Evolutionary conservation across 768 basidiomycete genomes (phyloP).

Genomic region (Russula emetica): DNA sequence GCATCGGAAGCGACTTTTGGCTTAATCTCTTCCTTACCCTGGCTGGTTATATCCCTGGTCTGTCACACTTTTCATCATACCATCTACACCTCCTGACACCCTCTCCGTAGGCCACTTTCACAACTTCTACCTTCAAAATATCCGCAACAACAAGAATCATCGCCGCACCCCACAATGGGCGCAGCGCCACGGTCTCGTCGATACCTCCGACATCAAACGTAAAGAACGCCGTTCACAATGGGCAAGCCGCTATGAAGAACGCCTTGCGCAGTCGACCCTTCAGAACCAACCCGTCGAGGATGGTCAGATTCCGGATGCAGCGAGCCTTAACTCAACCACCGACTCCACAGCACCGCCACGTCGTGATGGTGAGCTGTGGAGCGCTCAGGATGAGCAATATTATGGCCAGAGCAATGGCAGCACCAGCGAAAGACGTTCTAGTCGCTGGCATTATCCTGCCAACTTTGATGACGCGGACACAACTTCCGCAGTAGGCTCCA

Average conservation of each 20-base stretch:
- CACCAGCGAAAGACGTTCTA: conserved; percentile 32
- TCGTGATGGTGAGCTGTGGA: conserved; percentile 62
- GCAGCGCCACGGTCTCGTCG: conserved; percentile 82
- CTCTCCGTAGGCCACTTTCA: conserved; percentile 68
- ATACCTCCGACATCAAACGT: conserved; percentile 71
- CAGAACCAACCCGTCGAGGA: conserved; percentile 73
- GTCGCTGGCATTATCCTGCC: conserved; percentile 80
- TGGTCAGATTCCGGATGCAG: conserved; percentile 53
- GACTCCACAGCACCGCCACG: conserved; percentile 33
- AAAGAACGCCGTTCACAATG: conserved; percentile 80
- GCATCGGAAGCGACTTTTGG: conserved; percentile 88
- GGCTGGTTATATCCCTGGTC: conserved; percentile 86
- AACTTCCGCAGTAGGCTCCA: conserved; percentile 35
- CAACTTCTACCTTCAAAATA: conserved; percentile 95
- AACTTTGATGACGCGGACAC: conserved; percentile 60
- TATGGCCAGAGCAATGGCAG: conserved; percentile 49
- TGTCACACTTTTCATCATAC: conserved; percentile 26
- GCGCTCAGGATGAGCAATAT: conserved; percentile 68
- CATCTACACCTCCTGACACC: conserved; percentile 3
- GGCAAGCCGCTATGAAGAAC: conserved; percentile 83
- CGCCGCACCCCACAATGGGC: conserved; percentile 96
- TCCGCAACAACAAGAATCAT: conserved; percentile 92
- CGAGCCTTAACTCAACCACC: conserved; percentile 32
- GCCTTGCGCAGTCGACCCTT: conserved; percentile 62
- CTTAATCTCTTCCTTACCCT: conserved; percentile 85